Evolutionary conservation across 805 yeast genomes (phyloP).

Genomic region (Candida xyloterini): DNA sequence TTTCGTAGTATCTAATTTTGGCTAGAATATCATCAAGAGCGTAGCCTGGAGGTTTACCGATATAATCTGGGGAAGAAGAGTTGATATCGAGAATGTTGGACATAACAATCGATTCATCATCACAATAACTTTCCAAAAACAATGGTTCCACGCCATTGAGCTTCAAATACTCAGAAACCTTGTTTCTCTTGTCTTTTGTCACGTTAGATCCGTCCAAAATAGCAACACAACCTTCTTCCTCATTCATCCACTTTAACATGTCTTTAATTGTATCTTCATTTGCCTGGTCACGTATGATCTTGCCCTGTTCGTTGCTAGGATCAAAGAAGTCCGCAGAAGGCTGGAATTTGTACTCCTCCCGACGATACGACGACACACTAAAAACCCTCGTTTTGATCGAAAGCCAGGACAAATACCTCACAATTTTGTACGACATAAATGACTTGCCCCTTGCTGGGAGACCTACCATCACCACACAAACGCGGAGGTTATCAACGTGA

Average conservation of each 20-base stretch:
- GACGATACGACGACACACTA: slow-evolving; percentile 84
- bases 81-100: slow-evolving; percentile 85
- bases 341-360: slow-evolving; percentile 52
- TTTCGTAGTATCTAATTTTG: slow-evolving; percentile 72
- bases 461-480: slow-evolving; percentile 88
- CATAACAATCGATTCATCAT: slow-evolving; percentile 71
- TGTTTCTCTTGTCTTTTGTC: slow-evolving; percentile 65
- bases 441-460: slow-evolving; percentile 92
- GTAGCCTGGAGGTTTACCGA: slow-evolving; percentile 60
- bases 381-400: slow-evolving; percentile 83
- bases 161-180: slow-evolving; percentile 54
- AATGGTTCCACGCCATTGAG: slow-evolving; percentile 77
- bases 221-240: slow-evolving; percentile 83
- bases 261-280: slow-evolving; percentile 70
- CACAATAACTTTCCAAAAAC: slow-evolving; percentile 90
- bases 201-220: slow-evolving; percentile 92
- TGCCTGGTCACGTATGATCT: slow-evolving; percentile 62
- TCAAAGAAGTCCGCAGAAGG: slow-evolving; percentile 80
- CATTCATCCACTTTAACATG: slow-evolving; percentile 82
- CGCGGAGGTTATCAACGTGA: slow-evolving; percentile 66
- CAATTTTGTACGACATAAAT: slow-evolving; percentile 90
- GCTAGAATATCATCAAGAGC: slow-evolving; percentile 71
- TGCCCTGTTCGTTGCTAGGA: slow-evolving; percentile 61
- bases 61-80: slow-evolving; percentile 81
- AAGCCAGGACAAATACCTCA: slow-evolving; percentile 88